Conservation (phyloP, 2,329 filamentous ascomycete species). For the Magnaporthales sp. region DNA sequence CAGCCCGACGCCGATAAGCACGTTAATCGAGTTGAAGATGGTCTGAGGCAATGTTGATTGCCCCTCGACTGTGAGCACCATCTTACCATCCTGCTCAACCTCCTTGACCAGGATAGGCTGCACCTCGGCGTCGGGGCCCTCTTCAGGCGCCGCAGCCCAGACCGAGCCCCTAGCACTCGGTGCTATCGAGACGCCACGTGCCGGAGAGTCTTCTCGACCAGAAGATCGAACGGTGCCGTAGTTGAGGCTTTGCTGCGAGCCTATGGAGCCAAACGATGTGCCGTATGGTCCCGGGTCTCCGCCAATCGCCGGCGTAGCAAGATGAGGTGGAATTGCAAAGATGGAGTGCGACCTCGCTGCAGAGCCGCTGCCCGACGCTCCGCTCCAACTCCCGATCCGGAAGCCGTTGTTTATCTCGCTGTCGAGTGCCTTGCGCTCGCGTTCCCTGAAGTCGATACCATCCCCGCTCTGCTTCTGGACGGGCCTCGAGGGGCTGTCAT, state of each 20-base stretch:
- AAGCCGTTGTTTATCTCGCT: conserved; percentile 29
- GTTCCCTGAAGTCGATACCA: conserved; percentile 27
- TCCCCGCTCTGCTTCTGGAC: background rate
- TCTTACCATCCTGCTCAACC: conserved; percentile 78
- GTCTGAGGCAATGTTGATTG: conserved; percentile 95
- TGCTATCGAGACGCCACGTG: background rate
- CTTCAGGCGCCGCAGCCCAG: conserved; percentile 21
- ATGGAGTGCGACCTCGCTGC: conserved; percentile 32
- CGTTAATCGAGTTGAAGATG: conserved; percentile 92
- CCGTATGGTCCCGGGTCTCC: conserved; percentile 10
- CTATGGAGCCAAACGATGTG: conserved; percentile 57
- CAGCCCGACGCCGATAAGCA: conserved; percentile 82
- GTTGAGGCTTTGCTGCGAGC: conserved; percentile 15
- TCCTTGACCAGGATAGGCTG: conserved; percentile 81
- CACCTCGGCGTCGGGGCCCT: conserved; percentile 46
- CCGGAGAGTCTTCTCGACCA: conserved; percentile 6
- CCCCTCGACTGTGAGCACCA: conserved; percentile 77
- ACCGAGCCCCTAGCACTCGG: background rate
- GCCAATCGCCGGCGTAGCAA: conserved; percentile 56
- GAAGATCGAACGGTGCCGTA: conserved; percentile 52
- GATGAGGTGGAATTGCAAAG: conserved; percentile 49
- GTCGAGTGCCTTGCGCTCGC: conserved; percentile 38
- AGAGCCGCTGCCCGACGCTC: conserved; percentile 13
- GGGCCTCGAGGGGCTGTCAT: background rate
- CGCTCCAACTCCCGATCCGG: conserved; percentile 19